phyloP scores from a whole-genome alignment of 1,139 yeast species.

The Saccharomycopsis hybrid region DNA sequence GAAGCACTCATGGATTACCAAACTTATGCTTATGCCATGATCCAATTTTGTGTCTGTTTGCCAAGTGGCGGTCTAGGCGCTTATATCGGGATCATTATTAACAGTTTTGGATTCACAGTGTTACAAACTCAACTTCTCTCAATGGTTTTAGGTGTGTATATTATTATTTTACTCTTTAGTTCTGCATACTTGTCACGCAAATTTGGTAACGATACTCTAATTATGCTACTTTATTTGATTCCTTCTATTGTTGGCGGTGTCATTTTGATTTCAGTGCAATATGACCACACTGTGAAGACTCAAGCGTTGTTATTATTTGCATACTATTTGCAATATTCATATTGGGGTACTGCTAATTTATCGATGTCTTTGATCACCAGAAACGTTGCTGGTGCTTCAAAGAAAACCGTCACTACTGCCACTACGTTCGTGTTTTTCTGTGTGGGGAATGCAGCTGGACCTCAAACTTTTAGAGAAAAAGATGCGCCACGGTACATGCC shows the following conservation, averaged over 20 bases:
- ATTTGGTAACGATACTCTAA: slow-evolving; percentile 11
- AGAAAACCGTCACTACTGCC: slow-evolving; percentile 47
- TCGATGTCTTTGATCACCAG: slow-evolving; percentile 39
- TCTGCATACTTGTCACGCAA: slow-evolving; percentile 11
- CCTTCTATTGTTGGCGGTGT: slow-evolving; percentile 29
- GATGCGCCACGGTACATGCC: slow-evolving; percentile 52
- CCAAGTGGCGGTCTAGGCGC: slow-evolving; percentile 45
- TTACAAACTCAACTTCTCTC: slow-evolving; percentile 36
- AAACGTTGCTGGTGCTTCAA: slow-evolving; percentile 61
- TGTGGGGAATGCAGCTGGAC: slow-evolving; percentile 65
- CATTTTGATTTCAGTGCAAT: slow-evolving; percentile 27
- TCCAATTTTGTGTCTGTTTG: slow-evolving; percentile 35
- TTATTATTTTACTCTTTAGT: slow-evolving; percentile 28
- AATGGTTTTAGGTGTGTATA: slow-evolving; percentile 41
- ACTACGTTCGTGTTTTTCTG: slow-evolving; percentile 58
- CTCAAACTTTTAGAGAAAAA: slow-evolving; percentile 50
- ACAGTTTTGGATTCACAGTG: slow-evolving; percentile 37
- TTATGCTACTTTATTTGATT: slow-evolving; percentile 6
- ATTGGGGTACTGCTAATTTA: slow-evolving; percentile 39
- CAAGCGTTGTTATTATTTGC: slow-evolving; percentile 30
- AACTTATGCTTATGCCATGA: slow-evolving; percentile 42
- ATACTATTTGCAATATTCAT: slow-evolving; percentile 23
- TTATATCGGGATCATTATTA: slow-evolving; percentile 32
- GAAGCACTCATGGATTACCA: slow-evolving; percentile 37
- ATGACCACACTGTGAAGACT: slow-evolving; percentile 23